Evolutionary conservation across 2,329 filamentous ascomycete genomes (phyloP).

Genomic region (Exophiala sp.): DNA sequence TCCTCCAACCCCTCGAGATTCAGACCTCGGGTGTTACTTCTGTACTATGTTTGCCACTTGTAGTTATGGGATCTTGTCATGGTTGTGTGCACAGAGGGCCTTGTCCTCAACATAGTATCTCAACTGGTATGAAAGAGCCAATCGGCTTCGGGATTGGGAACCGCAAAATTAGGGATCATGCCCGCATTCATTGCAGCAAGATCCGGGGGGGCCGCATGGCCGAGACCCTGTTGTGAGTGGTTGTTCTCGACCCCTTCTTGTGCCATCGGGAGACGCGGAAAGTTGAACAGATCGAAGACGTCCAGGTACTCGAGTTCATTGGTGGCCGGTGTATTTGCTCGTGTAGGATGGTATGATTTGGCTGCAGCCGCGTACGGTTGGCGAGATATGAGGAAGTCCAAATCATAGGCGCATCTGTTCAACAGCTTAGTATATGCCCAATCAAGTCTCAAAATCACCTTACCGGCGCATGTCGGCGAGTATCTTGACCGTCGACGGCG

Average conservation of each 20-base stretch:
- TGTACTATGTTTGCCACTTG: background rate
- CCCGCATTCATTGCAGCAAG: slow-evolving; percentile 34
- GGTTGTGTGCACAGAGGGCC: background rate
- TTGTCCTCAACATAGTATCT: slow-evolving; percentile 2
- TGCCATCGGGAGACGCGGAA: slow-evolving; percentile 60
- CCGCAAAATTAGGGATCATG: slow-evolving; percentile 44
- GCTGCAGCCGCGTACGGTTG: slow-evolving; percentile 51
- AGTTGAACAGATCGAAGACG: slow-evolving; percentile 92
- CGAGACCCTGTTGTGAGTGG: slow-evolving; percentile 10
- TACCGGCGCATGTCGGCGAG: slow-evolving; percentile 86
- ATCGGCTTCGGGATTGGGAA: slow-evolving; percentile 43
- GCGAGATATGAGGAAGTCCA: slow-evolving; percentile 81
- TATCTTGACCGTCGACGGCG: slow-evolving; percentile 77
- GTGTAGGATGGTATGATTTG: slow-evolving; percentile 41
- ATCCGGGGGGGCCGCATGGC: slow-evolving; percentile 16
- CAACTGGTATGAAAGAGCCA: slow-evolving; percentile 34
- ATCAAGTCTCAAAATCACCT: slow-evolving; percentile 47
- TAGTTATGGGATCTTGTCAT: background rate
- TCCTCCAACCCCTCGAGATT: background rate
- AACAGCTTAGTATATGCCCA: slow-evolving; percentile 14
- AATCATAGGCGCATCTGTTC: slow-evolving; percentile 46
- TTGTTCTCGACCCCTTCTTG: slow-evolving; percentile 25
- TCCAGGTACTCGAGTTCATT: slow-evolving; percentile 87
- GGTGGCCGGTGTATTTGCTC: slow-evolving; percentile 63
- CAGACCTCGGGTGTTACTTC: background rate